These are phyloP conservation scores for Apophysomyces variabilis DNA, from an alignment of 371 early-diverging fungal species.

Conservation along the genomic window DNA sequence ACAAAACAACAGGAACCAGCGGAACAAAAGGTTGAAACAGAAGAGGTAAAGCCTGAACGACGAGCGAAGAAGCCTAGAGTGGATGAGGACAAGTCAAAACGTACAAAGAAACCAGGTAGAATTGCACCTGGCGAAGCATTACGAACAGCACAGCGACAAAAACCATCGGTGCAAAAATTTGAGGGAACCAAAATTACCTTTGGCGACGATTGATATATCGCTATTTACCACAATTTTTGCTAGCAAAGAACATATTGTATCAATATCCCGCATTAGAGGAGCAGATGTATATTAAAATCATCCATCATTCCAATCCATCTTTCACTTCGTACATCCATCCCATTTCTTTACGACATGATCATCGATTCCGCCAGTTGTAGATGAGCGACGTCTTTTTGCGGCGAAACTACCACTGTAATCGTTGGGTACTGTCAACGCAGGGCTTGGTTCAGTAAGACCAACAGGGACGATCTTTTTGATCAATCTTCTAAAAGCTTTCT, in stretches of 20 bases:
- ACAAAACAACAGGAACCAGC: conserved; percentile 25
- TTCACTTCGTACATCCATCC: conserved; percentile 1
- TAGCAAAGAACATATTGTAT: not conserved
- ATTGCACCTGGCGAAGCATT: conserved; percentile 56
- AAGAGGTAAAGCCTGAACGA: conserved; percentile 38
- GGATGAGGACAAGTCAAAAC: conserved; percentile 28
- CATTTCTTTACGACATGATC: conserved; percentile 26
- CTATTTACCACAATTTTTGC: too few species aligned
- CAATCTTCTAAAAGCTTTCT: conserved; percentile 56
- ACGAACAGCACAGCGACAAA: conserved; percentile 53
- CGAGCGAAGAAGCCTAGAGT: conserved; percentile 19
- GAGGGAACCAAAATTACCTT: conserved; percentile 70
- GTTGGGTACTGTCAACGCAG: conserved; percentile 24
- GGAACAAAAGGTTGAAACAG: conserved; percentile 32
- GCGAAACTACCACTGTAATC: conserved; percentile 21
- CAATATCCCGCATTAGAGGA: not conserved
- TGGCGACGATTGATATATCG: conserved; percentile 26
- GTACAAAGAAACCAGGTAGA: conserved; percentile 34
- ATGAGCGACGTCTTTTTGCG: conserved; percentile 23
- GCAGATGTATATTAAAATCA: not conserved
- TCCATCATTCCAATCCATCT: not conserved
- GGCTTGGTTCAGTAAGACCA: conserved; percentile 18
- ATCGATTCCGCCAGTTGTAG: conserved; percentile 14
- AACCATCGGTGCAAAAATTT: conserved; percentile 63
- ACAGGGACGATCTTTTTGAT: conserved; percentile 20